These are phyloP conservation scores for Hericium rajendrae DNA, from an alignment of 768 basidiomycete genomes.

Conservation along the genomic window DNA sequence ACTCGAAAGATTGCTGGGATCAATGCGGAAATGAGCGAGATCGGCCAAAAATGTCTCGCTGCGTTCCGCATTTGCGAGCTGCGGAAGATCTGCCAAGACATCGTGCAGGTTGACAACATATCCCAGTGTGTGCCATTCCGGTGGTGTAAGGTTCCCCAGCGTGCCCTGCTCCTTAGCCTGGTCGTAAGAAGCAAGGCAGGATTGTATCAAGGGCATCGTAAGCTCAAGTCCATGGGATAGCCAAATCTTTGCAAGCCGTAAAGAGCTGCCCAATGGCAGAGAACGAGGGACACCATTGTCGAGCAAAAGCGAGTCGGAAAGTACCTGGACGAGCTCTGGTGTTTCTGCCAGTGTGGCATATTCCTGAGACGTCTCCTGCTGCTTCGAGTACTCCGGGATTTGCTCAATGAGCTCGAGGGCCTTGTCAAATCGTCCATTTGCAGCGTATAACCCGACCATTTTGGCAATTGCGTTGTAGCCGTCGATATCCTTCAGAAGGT, in stretches of 20 bases:
- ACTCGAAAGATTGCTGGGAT: background rate
- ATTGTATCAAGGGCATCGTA: slow-evolving; percentile 25
- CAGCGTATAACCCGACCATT: slow-evolving; percentile 16
- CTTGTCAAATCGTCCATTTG: slow-evolving; percentile 15
- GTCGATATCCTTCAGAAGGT: slow-evolving; percentile 3
- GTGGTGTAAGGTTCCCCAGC: slow-evolving; percentile 23
- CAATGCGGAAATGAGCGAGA: background rate
- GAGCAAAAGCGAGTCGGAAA: slow-evolving; percentile 6
- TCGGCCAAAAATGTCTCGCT: background rate
- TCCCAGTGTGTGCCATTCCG: slow-evolving; percentile 40
- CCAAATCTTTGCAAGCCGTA: slow-evolving; percentile 28
- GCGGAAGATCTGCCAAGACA: background rate
- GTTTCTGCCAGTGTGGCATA: slow-evolving; percentile 3
- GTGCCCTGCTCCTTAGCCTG: slow-evolving; percentile 22
- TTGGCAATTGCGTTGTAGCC: slow-evolving; percentile 8
- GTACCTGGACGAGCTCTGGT: slow-evolving; percentile 7
- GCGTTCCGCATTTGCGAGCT: background rate
- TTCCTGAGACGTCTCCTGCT: slow-evolving; percentile 2
- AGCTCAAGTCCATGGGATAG: slow-evolving; percentile 25
- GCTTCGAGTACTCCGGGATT: background rate
- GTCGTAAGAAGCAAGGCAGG: slow-evolving; percentile 38
- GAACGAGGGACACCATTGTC: slow-evolving; percentile 4
- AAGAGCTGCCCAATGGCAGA: slow-evolving; percentile 11
- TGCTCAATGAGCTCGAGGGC: slow-evolving; percentile 19
- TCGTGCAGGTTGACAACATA: slow-evolving; percentile 16